A percentile compares a stretch with the other conserved stretches of the same genome.
Conservation (phyloP, 1,139 yeast genomes). For the Tardiomyces blankii region DNA sequence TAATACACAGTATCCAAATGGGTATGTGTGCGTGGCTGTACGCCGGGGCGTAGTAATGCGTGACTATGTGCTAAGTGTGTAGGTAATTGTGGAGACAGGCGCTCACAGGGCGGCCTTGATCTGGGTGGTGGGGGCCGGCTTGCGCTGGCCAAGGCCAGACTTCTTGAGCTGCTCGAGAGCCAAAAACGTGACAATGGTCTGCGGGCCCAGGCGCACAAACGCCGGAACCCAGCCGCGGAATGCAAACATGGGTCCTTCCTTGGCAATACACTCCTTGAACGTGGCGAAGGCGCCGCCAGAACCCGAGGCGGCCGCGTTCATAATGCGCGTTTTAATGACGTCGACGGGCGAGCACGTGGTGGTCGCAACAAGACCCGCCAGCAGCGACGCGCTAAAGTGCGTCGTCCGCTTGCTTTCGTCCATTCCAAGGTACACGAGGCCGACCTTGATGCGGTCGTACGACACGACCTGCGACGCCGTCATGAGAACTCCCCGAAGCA, state of each 20-base stretch:
- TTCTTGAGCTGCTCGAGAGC: slow-evolving; percentile 72
- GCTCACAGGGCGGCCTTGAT: not conserved
- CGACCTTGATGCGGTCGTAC: slow-evolving; percentile 62
- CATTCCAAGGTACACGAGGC: slow-evolving; percentile 43
- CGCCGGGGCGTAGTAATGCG: too few species aligned
- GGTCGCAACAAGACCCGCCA: slow-evolving; percentile 81
- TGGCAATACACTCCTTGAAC: slow-evolving; percentile 43
- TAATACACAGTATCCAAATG: too few species aligned
- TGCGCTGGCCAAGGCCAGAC: slow-evolving; percentile 12
- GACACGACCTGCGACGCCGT: slow-evolving; percentile 89
- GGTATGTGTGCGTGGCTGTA: too few species aligned
- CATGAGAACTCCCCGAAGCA: slow-evolving; percentile 75
- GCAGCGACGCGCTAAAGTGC: slow-evolving; percentile 64
- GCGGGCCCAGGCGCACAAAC: slow-evolving; percentile 79
- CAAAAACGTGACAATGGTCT: slow-evolving; percentile 74
- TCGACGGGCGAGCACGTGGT: slow-evolving; percentile 90
- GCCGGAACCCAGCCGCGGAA: slow-evolving; percentile 90
- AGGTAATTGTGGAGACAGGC: too few species aligned
- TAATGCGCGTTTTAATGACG: slow-evolving; percentile 78
- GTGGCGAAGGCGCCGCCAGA: slow-evolving; percentile 40
- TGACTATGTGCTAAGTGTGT: too few species aligned
- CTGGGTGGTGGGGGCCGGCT: not conserved
- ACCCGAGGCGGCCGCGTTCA: slow-evolving; percentile 41
- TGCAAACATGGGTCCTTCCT: slow-evolving; percentile 68
- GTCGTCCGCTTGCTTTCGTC: slow-evolving; percentile 57